phyloP scores from a whole-genome alignment of 2,329 filamentous ascomycete genomes.

The Cladophialophora yegresii region DNA sequence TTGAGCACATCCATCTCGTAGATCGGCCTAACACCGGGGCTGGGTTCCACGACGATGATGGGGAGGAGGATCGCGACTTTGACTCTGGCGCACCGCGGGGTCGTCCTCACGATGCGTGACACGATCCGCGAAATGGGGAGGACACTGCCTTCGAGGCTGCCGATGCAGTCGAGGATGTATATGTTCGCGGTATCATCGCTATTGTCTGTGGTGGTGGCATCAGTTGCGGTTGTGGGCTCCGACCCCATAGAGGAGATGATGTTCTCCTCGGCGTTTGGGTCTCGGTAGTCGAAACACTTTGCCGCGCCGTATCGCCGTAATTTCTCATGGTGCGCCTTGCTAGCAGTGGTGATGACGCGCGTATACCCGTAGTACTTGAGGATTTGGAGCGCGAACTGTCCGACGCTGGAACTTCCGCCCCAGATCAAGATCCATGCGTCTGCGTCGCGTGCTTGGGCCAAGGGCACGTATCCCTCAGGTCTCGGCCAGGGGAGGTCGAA shows the following conservation, averaged over 20 bases:
- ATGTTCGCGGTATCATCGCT: constrained; percentile 39
- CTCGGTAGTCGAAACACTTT: constrained; percentile 40
- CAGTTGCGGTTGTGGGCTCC: constrained; percentile 15
- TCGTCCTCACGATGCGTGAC: too few species aligned
- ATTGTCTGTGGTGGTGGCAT: too few species aligned
- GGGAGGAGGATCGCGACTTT: constrained; percentile 63
- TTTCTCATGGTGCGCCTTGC: constrained; percentile 37
- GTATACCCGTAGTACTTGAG: constrained; percentile 42
- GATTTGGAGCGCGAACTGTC: constrained; percentile 43
- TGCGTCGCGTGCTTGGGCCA: constrained; percentile 41
- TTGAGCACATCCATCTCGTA: constrained; percentile 58
- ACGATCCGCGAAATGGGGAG: constrained; percentile 55
- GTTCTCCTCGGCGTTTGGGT: constrained; percentile 27
- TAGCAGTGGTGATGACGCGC: constrained; percentile 42
- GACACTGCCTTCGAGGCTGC: constrained; percentile 52
- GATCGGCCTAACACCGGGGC: constrained; percentile 49
- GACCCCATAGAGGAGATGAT: constrained; percentile 31
- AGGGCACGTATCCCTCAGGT: constrained; percentile 46
- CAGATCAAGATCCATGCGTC: constrained; percentile 43
- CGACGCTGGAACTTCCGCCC: constrained; percentile 43
- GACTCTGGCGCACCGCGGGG: too few species aligned
- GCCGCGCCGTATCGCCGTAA: constrained; percentile 41
- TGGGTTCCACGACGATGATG: constrained; percentile 59
- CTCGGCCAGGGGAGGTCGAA: constrained; percentile 61
- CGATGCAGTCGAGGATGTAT: constrained; percentile 60